phyloP scores from a whole-genome alignment of 2,329 filamentous ascomycete genomes.

The Fusarium poae region DNA sequence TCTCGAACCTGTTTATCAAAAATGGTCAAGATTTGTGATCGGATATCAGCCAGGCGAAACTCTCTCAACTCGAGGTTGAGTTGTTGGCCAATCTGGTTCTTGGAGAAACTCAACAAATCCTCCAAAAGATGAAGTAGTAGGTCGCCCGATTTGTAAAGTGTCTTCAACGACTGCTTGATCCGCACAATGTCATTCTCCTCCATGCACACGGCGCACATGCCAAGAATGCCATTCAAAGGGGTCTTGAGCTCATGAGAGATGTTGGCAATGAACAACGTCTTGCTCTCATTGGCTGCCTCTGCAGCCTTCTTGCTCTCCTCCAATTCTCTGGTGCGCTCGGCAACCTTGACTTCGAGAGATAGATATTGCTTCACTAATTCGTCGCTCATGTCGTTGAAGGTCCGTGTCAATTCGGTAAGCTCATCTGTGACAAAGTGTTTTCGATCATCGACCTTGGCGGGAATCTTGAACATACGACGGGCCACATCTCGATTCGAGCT shows the following conservation, averaged over 20 bases:
- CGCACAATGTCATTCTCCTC: conserved; percentile 83
- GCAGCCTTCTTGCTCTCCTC: conserved; percentile 92
- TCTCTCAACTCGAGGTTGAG: conserved; percentile 86
- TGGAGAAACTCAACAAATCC: conserved; percentile 91
- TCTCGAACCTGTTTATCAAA: conserved; percentile 92
- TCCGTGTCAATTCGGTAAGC: conserved; percentile 82
- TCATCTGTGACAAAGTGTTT: conserved; percentile 86
- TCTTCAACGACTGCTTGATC: conserved; percentile 86
- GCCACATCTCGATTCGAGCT: conserved; percentile 55
- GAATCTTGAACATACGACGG: conserved; percentile 81
- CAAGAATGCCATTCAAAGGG: conserved; percentile 93
- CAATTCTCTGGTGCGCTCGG: conserved; percentile 83
- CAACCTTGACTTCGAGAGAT: conserved; percentile 85
- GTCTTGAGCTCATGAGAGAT: conserved; percentile 92
- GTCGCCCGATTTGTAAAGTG: conserved; percentile 82
- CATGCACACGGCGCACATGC: conserved; percentile 94
- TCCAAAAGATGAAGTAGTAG: conserved; percentile 87
- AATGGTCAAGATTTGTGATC: conserved; percentile 84
- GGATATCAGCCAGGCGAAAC: conserved; percentile 86
- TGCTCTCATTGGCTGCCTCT: conserved; percentile 95
- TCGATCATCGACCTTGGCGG: conserved; percentile 81
- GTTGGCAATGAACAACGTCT: conserved; percentile 97
- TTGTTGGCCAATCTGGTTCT: conserved; percentile 92
- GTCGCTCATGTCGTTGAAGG: conserved; percentile 95
- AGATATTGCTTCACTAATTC: conserved; percentile 90